These are phyloP conservation scores for Colletotrichum kahawae DNA, from an alignment of 2,329 filamentous ascomycete species.

Conservation along the genomic window DNA sequence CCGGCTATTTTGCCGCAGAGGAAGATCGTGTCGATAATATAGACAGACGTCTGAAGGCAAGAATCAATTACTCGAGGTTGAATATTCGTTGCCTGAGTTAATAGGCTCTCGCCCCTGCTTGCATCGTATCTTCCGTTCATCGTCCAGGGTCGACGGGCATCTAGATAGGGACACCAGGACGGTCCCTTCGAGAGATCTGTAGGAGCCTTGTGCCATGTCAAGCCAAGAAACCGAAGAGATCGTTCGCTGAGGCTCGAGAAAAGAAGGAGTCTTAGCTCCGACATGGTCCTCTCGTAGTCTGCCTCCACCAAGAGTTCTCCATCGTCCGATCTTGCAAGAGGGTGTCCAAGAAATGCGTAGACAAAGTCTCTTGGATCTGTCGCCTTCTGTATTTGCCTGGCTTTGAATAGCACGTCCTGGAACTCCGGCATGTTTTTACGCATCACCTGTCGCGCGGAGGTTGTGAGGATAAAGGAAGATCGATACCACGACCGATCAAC, in stretches of 20 bases:
- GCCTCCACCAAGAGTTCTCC: neutral
- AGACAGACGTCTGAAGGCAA: neutral
- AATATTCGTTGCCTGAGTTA: accelerated
- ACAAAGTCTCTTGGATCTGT: neutral
- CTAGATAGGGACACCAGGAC: neutral
- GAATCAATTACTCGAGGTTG: neutral
- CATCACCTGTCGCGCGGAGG: neutral
- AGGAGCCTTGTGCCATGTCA: neutral
- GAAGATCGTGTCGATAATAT: neutral
- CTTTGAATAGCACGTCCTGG: neutral
- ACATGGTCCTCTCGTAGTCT: neutral
- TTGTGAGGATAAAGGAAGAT: neutral
- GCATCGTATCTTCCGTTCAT: neutral
- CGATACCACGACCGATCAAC: neutral
- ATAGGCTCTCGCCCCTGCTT: neutral
- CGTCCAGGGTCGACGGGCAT: neutral
- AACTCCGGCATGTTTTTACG: neutral
- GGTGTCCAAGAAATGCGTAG: neutral
- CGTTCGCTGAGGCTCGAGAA: neutral
- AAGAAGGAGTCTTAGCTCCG: neutral
- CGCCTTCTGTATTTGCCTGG: neutral
- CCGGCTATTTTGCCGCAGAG: neutral
- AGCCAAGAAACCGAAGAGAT: neutral
- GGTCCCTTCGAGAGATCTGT: neutral
- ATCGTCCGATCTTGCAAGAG: neutral